A percentile compares a stretch with the other conserved stretches of the same genome.
phyloP scores from a whole-genome alignment of 2,329 filamentous ascomycete genomes.

The Colletotrichum noveboracense region DNA sequence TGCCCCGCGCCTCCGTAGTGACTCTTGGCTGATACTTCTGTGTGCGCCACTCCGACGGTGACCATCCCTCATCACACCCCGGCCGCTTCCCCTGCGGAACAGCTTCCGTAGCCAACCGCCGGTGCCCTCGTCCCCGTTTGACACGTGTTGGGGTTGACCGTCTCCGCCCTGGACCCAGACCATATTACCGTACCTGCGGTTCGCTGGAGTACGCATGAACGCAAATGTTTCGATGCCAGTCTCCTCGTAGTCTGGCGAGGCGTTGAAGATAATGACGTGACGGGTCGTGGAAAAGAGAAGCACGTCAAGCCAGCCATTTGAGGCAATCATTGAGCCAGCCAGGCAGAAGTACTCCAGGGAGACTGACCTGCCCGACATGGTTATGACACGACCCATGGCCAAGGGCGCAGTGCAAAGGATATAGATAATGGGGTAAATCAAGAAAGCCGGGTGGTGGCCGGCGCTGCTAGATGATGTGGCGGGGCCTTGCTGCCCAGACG shows the following conservation, averaged over 20 bases:
- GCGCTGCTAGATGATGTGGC: not conserved
- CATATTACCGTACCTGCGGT: slow-evolving; percentile 17
- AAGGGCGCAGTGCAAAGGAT: slow-evolving; percentile 66
- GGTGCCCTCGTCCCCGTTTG: not conserved
- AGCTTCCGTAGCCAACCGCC: slow-evolving; percentile 12
- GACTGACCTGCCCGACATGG: slow-evolving; percentile 54
- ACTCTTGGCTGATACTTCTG: slow-evolving; percentile 18
- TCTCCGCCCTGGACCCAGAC: slow-evolving; percentile 19
- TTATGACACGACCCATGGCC: slow-evolving; percentile 61
- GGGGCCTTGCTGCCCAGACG: not conserved
- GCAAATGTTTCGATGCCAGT: slow-evolving; percentile 16
- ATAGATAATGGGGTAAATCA: slow-evolving; percentile 68
- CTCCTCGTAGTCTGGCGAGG: slow-evolving; percentile 7
- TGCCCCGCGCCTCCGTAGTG: not conserved
- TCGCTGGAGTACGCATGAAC: slow-evolving; percentile 17
- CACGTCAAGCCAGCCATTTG: slow-evolving; percentile 51
- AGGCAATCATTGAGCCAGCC: slow-evolving; percentile 56
- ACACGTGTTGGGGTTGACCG: not conserved
- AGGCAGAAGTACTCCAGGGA: slow-evolving; percentile 54
- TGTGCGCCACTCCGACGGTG: not conserved
- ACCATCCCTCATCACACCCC: not conserved
- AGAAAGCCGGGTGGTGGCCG: slow-evolving; percentile 39
- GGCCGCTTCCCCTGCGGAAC: not conserved
- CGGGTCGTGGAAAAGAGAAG: slow-evolving; percentile 44
- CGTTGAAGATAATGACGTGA: slow-evolving; percentile 37